Evolutionary conservation across 257 asterid genomes (phyloP).

Genomic region (Nicotiana attenuata): DNA sequence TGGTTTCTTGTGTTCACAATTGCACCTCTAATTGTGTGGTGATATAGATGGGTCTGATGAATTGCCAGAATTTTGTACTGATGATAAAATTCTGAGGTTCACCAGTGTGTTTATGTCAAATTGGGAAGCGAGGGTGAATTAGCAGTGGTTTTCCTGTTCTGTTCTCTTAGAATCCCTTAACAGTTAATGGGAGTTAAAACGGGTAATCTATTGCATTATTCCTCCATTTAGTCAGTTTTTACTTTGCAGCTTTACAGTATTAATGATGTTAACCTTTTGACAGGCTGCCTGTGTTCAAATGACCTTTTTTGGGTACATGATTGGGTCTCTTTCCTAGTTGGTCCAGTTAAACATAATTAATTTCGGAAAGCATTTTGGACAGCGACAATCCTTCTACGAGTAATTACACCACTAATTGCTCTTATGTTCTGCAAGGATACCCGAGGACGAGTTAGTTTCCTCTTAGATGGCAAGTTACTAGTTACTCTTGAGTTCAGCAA

Average conservation of each 20-base stretch:
- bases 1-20: slow-evolving; percentile 29
- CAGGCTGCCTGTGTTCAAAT: slow-evolving; percentile 55
- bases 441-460: slow-evolving; percentile 31
- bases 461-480: slow-evolving; percentile 22
- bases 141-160: slow-evolving; percentile 29
- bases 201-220: slow-evolving; percentile 41
- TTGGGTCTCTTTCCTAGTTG: slow-evolving; percentile 56
- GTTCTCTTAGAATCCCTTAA: slow-evolving; percentile 36
- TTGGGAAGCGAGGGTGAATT: slow-evolving; percentile 30
- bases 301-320: slow-evolving; percentile 46
- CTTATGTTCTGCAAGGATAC: slow-evolving; percentile 10
- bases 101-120: slow-evolving; percentile 25
- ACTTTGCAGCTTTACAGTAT: slow-evolving; percentile 29
- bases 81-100: slow-evolving; percentile 10
- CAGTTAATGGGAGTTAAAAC: slow-evolving; percentile 29
- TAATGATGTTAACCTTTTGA: slow-evolving; percentile 57
- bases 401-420: not conserved
- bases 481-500: slow-evolving; percentile 28
- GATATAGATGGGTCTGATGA: slow-evolving; percentile 18
- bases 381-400: slow-evolving; percentile 29
- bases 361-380: slow-evolving; percentile 46
- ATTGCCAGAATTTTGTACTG: slow-evolving; percentile 6
- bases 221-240: slow-evolving; percentile 16
- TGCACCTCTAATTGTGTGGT: too few relatives aligned
- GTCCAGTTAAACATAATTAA: slow-evolving; percentile 32